These are phyloP conservation scores for Musa balbisiana DNA, from an alignment of 202 grass and related monocot species.

Conservation along the genomic window DNA sequence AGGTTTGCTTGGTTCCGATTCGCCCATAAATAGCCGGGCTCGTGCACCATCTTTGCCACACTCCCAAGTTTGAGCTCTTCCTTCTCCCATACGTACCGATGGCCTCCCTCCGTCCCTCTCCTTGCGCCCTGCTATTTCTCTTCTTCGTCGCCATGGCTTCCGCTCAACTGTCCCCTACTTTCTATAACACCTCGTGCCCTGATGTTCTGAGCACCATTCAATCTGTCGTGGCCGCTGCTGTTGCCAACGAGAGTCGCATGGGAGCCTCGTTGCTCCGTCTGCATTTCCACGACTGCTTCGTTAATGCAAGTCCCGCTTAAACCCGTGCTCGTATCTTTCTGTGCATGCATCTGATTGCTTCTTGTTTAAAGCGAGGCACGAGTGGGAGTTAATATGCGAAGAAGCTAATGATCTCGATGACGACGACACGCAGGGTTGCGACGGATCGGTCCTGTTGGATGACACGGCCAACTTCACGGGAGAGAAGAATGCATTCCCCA, in stretches of 20 bases:
- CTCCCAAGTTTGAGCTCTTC: neutral
- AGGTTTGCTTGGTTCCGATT: neutral
- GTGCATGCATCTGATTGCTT: too few species aligned
- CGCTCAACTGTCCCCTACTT: conserved; percentile 53
- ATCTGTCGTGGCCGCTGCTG: conserved; percentile 28
- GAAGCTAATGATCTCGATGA: neutral
- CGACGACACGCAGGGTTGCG: conserved; percentile 33
- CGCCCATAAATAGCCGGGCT: neutral
- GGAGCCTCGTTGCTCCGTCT: conserved; percentile 42
- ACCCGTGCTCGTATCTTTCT: neutral
- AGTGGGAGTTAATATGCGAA: too few species aligned
- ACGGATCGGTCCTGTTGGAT: conserved; percentile 57
- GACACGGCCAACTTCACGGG: conserved; percentile 49
- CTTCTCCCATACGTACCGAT: neutral
- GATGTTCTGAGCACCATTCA: conserved; percentile 33
- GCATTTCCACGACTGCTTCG: conserved; percentile 50
- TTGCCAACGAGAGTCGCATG: conserved; percentile 36
- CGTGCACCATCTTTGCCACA: neutral
- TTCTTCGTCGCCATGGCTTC: conserved; percentile 21
- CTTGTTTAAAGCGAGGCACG: too few species aligned
- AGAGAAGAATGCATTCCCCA: conserved; percentile 47
- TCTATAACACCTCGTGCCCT: conserved; percentile 49
- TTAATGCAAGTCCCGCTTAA: conserved; percentile 37
- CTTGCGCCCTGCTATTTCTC: conserved; percentile 21
- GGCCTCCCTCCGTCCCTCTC: conserved; percentile 14